These are phyloP conservation scores for Backusella tarrabulga DNA, from an alignment of 192 early-diverging fungal species.

Conservation along the genomic window DNA sequence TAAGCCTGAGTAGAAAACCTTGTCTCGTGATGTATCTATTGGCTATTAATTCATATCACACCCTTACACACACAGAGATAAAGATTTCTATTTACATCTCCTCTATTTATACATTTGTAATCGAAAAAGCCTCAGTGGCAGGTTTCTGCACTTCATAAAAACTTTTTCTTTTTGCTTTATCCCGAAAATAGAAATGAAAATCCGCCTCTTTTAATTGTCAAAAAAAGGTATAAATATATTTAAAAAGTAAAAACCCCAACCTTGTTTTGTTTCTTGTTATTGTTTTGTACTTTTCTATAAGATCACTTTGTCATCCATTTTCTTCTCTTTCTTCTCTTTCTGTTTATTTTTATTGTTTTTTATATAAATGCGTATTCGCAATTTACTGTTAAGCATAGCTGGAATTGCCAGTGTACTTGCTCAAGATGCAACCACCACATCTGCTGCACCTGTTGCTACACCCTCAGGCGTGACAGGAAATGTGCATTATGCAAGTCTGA, in stretches of 20 bases:
- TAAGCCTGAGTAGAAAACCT: background rate
- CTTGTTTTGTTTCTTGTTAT: background rate
- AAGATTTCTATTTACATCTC: background rate
- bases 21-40: background rate
- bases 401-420: background rate
- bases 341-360: background rate
- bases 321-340: background rate
- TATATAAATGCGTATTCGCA: conserved; percentile 1
- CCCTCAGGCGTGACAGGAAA: conserved; percentile 24
- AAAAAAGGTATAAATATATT: background rate
- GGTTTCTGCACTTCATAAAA: background rate
- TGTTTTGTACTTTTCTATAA: background rate
- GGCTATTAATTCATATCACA: background rate
- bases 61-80: background rate
- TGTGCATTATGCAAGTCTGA: conserved; percentile 25
- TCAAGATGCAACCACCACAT: conserved; percentile 18
- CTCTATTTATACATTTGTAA: background rate
- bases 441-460: conserved; percentile 6
- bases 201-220: background rate
- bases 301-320: background rate
- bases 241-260: background rate
- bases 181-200: background rate
- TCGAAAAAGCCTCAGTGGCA: background rate
- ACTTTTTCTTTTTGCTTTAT: background rate
- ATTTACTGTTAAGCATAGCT: background rate